Conservation (phyloP, 192 early-diverging fungal species). For the Coemansia sp. region DNA sequence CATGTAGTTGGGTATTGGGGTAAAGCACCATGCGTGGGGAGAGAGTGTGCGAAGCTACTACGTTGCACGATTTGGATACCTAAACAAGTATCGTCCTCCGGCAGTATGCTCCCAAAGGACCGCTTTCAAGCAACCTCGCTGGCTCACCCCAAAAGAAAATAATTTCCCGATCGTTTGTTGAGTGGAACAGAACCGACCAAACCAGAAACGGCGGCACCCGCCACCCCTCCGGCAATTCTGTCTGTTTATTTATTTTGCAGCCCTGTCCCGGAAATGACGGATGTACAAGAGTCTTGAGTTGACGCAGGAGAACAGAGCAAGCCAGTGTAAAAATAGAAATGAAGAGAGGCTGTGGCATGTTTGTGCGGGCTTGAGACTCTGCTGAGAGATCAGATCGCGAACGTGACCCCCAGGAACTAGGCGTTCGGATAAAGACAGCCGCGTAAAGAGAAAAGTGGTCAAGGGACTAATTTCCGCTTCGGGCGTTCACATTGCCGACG, state of each 20-base stretch:
- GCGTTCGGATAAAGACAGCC: not conserved
- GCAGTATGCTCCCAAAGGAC: not conserved
- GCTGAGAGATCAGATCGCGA: not conserved
- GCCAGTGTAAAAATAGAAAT: not conserved
- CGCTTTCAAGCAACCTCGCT: not conserved
- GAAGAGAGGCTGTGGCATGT: not conserved
- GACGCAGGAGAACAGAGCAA: not conserved
- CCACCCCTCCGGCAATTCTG: not conserved
- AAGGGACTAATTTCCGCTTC: constrained; percentile 6
- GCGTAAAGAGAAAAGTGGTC: not conserved
- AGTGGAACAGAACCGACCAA: not conserved
- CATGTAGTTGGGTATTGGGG: constrained; percentile 1
- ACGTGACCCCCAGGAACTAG: not conserved
- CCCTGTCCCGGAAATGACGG: not conserved
- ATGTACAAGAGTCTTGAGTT: not conserved
- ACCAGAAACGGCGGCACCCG: not conserved
- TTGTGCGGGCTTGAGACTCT: not conserved
- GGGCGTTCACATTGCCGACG: not conserved
- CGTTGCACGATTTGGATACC: not conserved
- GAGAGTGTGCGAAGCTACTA: not conserved
- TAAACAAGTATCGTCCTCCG: not conserved
- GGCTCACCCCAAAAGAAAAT: not conserved
- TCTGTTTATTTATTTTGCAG: not conserved
- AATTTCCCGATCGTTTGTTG: not conserved
- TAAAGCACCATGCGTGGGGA: not conserved